Evolutionary conservation across 805 yeast species (phyloP).

Genomic region (Kodamaea kaohsiungensis): DNA sequence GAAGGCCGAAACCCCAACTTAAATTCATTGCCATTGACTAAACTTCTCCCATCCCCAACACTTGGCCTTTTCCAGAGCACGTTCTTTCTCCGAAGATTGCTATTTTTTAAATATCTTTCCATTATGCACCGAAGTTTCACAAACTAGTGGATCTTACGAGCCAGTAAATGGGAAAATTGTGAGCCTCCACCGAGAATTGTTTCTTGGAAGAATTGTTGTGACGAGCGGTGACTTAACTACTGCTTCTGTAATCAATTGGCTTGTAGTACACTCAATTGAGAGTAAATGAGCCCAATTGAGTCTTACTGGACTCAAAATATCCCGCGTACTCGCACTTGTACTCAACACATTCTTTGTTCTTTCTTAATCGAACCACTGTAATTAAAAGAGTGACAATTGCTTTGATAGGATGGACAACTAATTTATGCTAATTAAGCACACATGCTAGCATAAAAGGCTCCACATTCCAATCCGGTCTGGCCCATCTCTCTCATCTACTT

Average conservation of each 20-base stretch:
- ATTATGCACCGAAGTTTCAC: slow-evolving; percentile 2
- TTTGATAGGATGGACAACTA: neutral
- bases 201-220: neutral
- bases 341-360: neutral
- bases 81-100: neutral
- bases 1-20: neutral
- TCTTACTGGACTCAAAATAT: too few species aligned
- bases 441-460: neutral
- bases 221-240: neutral
- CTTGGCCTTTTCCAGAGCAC: neutral
- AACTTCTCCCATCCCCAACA: neutral
- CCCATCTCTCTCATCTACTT: neutral
- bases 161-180: neutral
- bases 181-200: neutral
- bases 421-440: neutral
- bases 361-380: neutral
- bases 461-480: neutral
- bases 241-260: neutral
- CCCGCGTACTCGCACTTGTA: neutral
- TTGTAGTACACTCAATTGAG: neutral
- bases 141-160: neutral
- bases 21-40: too few species aligned
- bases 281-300: neutral
- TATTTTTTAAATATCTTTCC: neutral
- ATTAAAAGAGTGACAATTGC: neutral